Percentiles rank a stretch among this genome's conserved stretches.
phyloP scores from a whole-genome alignment of 1,139 yeast genomes.

The Geotrichum aggregatum region DNA sequence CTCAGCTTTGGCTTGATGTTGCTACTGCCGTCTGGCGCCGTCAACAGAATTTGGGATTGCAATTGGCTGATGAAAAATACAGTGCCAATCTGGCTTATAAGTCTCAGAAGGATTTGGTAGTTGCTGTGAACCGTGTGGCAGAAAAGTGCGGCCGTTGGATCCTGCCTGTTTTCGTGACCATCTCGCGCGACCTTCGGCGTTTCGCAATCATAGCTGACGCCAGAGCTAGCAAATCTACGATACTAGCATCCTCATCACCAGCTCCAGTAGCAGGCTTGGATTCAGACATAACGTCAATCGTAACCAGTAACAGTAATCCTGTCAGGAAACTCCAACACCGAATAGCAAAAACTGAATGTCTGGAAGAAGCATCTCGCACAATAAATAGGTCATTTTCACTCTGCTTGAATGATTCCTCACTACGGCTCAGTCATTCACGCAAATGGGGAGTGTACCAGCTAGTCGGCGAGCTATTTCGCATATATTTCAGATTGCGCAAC shows the following conservation, averaged over 20 bases:
- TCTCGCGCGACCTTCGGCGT: conserved; percentile 53
- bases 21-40: too few species aligned
- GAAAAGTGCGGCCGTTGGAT: conserved; percentile 66
- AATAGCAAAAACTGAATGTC: conserved; percentile 44
- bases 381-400: conserved; percentile 72
- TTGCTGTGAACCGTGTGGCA: conserved; percentile 50
- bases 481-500: conserved; percentile 63
- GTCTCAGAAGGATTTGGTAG: conserved; percentile 30
- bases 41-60: too few species aligned
- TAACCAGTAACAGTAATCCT: too few species aligned
- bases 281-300: too few species aligned
- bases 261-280: too few species aligned
- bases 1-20: too few species aligned
- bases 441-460: conserved; percentile 68
- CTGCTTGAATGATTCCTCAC: conserved; percentile 71
- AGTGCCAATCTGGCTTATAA: too few species aligned
- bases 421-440: conserved; percentile 38
- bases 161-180: conserved; percentile 52
- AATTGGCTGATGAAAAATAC: too few species aligned
- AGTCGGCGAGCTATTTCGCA: conserved; percentile 64
- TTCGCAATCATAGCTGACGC: conserved; percentile 34
- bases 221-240: background rate
- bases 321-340: too few species aligned
- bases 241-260: too few species aligned
- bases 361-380: conserved; percentile 53